A percentile compares a stretch with the other conserved stretches of the same genome.
phyloP scores from a whole-genome alignment of 768 basidiomycete species.

The Tulasnella sp. region DNA sequence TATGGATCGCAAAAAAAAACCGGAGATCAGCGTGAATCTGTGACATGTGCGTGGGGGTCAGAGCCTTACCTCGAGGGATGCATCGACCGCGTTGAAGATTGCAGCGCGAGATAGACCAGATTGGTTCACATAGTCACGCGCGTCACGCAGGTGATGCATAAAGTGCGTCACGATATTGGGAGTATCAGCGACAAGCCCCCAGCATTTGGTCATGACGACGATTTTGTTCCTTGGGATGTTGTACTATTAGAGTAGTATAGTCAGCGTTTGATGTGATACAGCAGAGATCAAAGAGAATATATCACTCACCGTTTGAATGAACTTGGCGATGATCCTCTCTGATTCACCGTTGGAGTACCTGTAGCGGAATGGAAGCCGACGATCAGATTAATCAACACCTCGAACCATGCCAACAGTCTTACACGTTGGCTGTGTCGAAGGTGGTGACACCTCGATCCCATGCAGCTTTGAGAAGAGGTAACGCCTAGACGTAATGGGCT shows the following conservation, averaged over 20 bases:
- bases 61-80: conserved; percentile 21
- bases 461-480: conserved; percentile 33
- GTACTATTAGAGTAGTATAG: conserved; percentile 28
- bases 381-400: too few species aligned
- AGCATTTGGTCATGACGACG: not conserved
- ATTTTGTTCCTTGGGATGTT: conserved; percentile 5
- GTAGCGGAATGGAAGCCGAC: too few species aligned
- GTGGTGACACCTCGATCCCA: conserved; percentile 34
- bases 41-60: not conserved
- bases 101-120: not conserved
- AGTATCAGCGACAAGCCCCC: not conserved
- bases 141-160: not conserved
- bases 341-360: conserved; percentile 21
- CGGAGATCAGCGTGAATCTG: conserved; percentile 26
- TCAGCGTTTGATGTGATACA: conserved; percentile 6
- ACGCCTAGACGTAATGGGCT: too few species aligned
- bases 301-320: conserved; percentile 30
- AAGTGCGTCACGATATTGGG: too few species aligned
- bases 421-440: conserved; percentile 34
- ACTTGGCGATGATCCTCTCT: conserved; percentile 31
- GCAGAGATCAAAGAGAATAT: not conserved
- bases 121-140: not conserved
- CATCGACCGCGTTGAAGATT: not conserved
- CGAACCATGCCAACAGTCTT: conserved; percentile 11
- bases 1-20: conserved; percentile 28